Evolutionary conservation across 345 rosid genomes (phyloP), one percentile per base, ranked within the genome.

Genomic region (Linum usitatissimum): DNA sequence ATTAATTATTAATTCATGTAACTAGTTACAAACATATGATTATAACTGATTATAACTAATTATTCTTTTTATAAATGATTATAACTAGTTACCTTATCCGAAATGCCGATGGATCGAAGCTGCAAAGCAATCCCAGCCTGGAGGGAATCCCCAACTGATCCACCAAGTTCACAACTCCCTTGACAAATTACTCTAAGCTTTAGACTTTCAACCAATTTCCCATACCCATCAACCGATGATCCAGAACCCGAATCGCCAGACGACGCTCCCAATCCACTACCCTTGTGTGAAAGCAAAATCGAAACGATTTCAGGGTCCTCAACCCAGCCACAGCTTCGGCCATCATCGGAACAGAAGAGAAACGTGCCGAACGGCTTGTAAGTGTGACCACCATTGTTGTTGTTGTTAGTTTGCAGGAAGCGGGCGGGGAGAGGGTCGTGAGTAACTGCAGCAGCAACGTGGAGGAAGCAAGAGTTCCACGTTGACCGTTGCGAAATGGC

Each of bases 331-430:
- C 69, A 71, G 18, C 83, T 72, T 9, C 19, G 57, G 6, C 56
- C 71, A 30, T 73, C 71, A 5, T 34, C 38, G 0, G 38, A 34
- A 57, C 82, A 80, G 21, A 79, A 64, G 23, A 88, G 67, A 74
- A 67, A 86, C 19, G 78, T 75, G 54, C 96, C 92, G 60, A 82
- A 84, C 21, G 90, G 84, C 69, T 54, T 77, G 71, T 71, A 81
- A 28, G 28, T 23, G 28, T 23, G 28, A 23, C 28, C 28, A 23
- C 28, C 28, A 23, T 23, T 23, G 28, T 23, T 23, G 28, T 23
- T 23, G 28, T 45, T 10, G 51, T 10, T 45, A 3, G 14, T 3
- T 9, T 3, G 14, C 1, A 66, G 2, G 30, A 69, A 72, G 21
- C 70, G 57, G 45, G 70, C 57, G 57, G 82, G 86, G 19, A 70